These are phyloP conservation scores for Fusarium haematococcum DNA, from an alignment of 2,329 filamentous ascomycete genomes.

Conservation along the genomic window DNA sequence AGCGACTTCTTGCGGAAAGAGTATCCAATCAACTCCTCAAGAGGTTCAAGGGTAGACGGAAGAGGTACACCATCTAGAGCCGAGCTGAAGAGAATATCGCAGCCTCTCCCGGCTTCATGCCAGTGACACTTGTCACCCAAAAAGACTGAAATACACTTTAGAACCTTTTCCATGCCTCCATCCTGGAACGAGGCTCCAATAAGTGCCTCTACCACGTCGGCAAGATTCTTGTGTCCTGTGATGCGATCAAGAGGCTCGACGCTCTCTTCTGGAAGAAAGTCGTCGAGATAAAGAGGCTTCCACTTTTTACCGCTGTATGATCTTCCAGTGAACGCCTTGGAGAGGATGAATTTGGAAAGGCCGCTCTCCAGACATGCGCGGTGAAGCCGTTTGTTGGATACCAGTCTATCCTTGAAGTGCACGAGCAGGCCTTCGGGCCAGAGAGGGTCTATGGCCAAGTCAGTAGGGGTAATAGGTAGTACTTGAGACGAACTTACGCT, in stretches of 20 bases:
- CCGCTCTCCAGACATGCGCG: conserved; percentile 71
- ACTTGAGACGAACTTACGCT: conserved; percentile 54
- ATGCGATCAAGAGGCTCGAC: conserved; percentile 37
- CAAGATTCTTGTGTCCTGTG: conserved; percentile 82
- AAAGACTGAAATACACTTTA: conserved; percentile 74
- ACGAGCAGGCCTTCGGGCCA: conserved; percentile 85
- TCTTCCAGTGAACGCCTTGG: conserved; percentile 67
- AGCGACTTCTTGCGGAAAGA: conserved; percentile 75
- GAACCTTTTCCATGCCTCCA: conserved; percentile 73
- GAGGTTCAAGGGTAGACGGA: conserved; percentile 55
- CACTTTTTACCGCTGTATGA: conserved; percentile 68
- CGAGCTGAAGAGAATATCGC: conserved; percentile 57
- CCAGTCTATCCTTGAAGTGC: conserved; percentile 73
- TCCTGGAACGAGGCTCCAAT: conserved; percentile 81
- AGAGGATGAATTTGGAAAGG: conserved; percentile 80
- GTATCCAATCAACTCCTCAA: conserved; percentile 79
- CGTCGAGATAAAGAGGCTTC: conserved; percentile 70
- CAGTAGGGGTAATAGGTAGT: not conserved
- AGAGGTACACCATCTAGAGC: conserved; percentile 52
- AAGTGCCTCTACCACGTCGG: conserved; percentile 88
- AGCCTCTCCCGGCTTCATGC: conserved; percentile 57
- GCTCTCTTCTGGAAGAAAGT: conserved; percentile 42
- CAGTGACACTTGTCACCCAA: conserved; percentile 67
- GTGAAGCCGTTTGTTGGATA: conserved; percentile 81
- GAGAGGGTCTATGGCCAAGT: conserved; percentile 61